Evolutionary conservation across 1,284 basidiomycete genomes (phyloP), one percentile per base, ranked within the genome.

Genomic region (Puccinia horiana): DNA sequence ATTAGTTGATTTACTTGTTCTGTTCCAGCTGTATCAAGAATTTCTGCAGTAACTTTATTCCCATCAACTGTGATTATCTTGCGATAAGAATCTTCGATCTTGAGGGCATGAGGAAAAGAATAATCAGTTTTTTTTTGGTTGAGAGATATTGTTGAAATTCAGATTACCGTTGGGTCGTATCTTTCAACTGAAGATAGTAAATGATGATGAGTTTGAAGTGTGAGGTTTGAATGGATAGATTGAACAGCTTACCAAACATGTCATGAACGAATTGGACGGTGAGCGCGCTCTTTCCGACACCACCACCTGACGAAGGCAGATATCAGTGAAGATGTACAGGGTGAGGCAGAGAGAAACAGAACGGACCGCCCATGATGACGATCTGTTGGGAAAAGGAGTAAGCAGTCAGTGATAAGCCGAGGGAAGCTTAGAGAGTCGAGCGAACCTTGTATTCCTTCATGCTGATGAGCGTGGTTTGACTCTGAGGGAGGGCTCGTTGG

Each of bases 11-110:
- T 42, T 49, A 85, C 86, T 83, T 94, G 94, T 85, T 93, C 93
- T n/a, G 92, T 92, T 16, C 94, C 94, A 26, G 94, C 94, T 18
- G 94, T 96, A 86, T 96, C 94, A 80, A 95, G 87, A 54, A 96
- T 91, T 86, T 96, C 93, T 81, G 95, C 90, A 91, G 87, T 86
- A 79, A 86, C 86, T 20, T 86, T 86, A 83, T 88, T 85, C 37
- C 87, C 87, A 82, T 88, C 88, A 58, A 88, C 87, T 9, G 85
- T 85, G 47, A 87, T 85, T 54, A 87, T 86, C 70, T 87, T 86
- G 42, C 87, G 84, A 83, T 88, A 88, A 70, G 86, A 86, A 65
- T 88, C 87, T 83, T 88, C 87, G 83, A 88, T 85, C 84, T 85
- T 85, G 40, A 23, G 37, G 9, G 4, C n/a, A 14, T 14, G 26